Evolutionary conservation across 2,329 filamentous ascomycete species (phyloP).

Genomic region (Claviceps pazoutovae): DNA sequence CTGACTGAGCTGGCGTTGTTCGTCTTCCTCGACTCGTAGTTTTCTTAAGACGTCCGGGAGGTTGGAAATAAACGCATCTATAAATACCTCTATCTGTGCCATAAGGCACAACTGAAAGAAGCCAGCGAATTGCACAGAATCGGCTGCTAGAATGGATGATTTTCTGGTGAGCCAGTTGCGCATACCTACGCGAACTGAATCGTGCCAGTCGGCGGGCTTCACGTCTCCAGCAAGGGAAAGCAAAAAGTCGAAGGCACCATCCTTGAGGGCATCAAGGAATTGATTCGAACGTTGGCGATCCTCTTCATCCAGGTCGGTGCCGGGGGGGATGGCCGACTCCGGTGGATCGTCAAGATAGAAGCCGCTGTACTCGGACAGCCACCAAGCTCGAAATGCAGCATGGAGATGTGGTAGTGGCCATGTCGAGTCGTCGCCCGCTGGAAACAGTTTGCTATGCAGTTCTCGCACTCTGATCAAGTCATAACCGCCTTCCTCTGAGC

Average conservation of each 20-base stretch:
- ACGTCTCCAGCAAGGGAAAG: conserved; percentile 73
- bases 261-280: conserved; percentile 66
- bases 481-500: conserved; percentile 58
- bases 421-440: conserved; percentile 48
- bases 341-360: conserved; percentile 67
- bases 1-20: conserved; percentile 58
- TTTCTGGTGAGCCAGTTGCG: conserved; percentile 74
- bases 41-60: conserved; percentile 83
- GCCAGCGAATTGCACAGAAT: conserved; percentile 53
- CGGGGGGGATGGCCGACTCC: conserved; percentile 38
- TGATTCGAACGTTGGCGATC: conserved; percentile 55
- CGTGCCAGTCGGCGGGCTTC: conserved; percentile 70
- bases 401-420: conserved; percentile 68
- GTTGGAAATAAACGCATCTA: conserved; percentile 88
- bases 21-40: conserved; percentile 78
- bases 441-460: conserved; percentile 55
- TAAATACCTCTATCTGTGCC: conserved; percentile 72
- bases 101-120: conserved; percentile 63
- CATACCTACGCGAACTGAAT: conserved; percentile 71
- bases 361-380: conserved; percentile 86
- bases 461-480: conserved; percentile 55
- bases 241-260: conserved; percentile 86
- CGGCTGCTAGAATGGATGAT: conserved; percentile 52
- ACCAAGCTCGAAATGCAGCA: conserved; percentile 67
- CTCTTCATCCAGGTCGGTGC: conserved; percentile 53